Evolutionary conservation across 257 asterid species (phyloP), one percentile per base, ranked within the genome.

Genomic region (Lycium barbarum): DNA sequence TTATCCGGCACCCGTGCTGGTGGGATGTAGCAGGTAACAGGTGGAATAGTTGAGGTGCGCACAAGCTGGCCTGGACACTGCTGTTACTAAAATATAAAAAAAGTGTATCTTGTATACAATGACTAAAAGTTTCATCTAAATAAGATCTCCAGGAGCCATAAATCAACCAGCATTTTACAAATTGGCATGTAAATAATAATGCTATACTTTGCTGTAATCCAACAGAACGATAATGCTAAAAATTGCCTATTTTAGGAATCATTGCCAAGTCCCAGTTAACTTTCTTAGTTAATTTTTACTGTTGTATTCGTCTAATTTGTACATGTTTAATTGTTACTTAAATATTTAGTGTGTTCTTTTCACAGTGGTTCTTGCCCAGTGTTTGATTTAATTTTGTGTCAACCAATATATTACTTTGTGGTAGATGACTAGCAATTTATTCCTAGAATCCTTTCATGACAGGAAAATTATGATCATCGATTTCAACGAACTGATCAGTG

Each of bases 401-500:
- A 49, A 78, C 14, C 20, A 2, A 9, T 54, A 51, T 78, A 38
- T 76, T 74, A 38, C 57, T 76, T 76, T 76, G 65, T 76, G 82
- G 47, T 76, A 76, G 63, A 76, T 14, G 65, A 53, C 26, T 26
- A 78, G 82, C 26, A 53, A 78, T 78, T 78, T 53, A 78, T 78
- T 78, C 65, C 43, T 78, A 78, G 82, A 26, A 78, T 78, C 66
- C 67, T 83, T 83, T 47, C 70, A 54, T 87, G 66, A 81, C 91
- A 90, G 92, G 92, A 83, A 84, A 86, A 82, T 58, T 66, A 57
- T 84, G 99, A 96, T 88, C 97, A 95, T 81, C 91, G 98, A 88
- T 96, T 96, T 88, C 99, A 96, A 89, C 94, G 99, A 80, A 93
- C 98, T n/a, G 98, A 96, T 85, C 98, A 92, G 84, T 96, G 99